A percentile compares a stretch with the other conserved stretches of the same genome.
These are phyloP conservation scores for Exophiala alcalophila DNA, from an alignment of 2,329 filamentous ascomycete genomes.

Conservation along the genomic window DNA sequence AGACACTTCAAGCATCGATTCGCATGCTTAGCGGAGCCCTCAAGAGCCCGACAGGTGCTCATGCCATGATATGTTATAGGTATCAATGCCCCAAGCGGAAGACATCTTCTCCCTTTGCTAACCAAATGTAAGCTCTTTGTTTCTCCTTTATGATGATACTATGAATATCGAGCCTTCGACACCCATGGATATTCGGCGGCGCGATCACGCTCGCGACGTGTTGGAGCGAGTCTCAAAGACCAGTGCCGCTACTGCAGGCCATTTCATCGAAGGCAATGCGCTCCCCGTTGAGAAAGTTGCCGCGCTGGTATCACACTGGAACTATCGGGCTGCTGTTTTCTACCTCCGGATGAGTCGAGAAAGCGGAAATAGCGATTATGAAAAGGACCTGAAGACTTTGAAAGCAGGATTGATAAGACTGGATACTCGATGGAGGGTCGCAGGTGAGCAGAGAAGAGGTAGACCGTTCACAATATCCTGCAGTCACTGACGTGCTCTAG, in stretches of 20 bases:
- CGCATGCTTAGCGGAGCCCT: constrained; percentile 4
- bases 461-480: background rate
- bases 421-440: constrained; percentile 2
- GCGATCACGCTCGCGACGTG: constrained; percentile 3
- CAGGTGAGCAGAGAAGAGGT: no score
- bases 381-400: background rate
- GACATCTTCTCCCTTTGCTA: background rate
- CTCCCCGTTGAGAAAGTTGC: constrained; percentile 3
- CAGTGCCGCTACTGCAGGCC: background rate
- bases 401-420: background rate
- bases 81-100: background rate
- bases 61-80: constrained; percentile 6
- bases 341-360: constrained; percentile 1
- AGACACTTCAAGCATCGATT: constrained; percentile 2
- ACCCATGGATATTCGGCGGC: background rate
- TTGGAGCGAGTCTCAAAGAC: constrained; percentile 5
- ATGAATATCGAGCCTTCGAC: constrained; percentile 1
- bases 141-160: constrained; percentile 3
- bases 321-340: constrained; percentile 1
- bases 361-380: constrained; percentile 1
- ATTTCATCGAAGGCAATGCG: constrained; percentile 1
- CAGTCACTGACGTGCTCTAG: background rate
- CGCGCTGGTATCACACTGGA: constrained; percentile 1
- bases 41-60: background rate
- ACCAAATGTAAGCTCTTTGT: constrained; percentile 1